Evolutionary conservation across 1,139 yeast species (phyloP).

Genomic region (Pneumocystis canis): DNA sequence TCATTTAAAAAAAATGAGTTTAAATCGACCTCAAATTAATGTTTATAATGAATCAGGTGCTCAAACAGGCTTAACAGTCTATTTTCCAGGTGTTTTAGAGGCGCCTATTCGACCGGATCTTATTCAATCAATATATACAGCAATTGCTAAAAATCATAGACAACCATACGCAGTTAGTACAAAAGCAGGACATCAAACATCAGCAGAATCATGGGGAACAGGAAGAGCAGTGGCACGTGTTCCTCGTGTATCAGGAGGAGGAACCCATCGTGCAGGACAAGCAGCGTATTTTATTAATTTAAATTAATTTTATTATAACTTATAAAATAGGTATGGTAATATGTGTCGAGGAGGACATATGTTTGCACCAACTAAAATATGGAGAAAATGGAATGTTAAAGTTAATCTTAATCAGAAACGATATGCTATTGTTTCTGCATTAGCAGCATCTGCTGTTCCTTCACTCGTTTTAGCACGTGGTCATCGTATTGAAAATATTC

Average conservation of each 20-base stretch:
- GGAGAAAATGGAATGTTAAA: constrained; percentile 99
- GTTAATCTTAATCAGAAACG: constrained; percentile 99
- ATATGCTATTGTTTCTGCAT: constrained; percentile 99
- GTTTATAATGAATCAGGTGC: constrained; percentile 83
- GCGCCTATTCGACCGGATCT: constrained; percentile 99
- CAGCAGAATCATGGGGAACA: constrained; percentile 99
- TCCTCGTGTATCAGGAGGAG: constrained; percentile 99
- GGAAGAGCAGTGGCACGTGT: constrained; percentile 99
- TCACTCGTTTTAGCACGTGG: constrained; percentile 99
- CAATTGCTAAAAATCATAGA: constrained; percentile 99
- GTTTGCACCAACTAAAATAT: constrained; percentile 99
- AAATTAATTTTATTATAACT: background rate
- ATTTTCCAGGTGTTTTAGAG: constrained; percentile 96
- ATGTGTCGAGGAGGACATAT: constrained; percentile 99
- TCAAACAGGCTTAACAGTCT: constrained; percentile 68
- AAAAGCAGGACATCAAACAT: constrained; percentile 99
- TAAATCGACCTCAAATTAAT: constrained; percentile 38
- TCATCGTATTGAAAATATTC: constrained; percentile 97
- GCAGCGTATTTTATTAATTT: constrained; percentile 48
- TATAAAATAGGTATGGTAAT: constrained; percentile 56
- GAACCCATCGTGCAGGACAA: constrained; percentile 99
- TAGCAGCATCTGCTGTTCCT: constrained; percentile 98
- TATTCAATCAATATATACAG: constrained; percentile 96
- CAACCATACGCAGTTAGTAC: constrained; percentile 99
- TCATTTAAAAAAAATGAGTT: background rate